phyloP scores from a whole-genome alignment of 2,329 filamentous ascomycete genomes.

The Venturia oleaginea region DNA sequence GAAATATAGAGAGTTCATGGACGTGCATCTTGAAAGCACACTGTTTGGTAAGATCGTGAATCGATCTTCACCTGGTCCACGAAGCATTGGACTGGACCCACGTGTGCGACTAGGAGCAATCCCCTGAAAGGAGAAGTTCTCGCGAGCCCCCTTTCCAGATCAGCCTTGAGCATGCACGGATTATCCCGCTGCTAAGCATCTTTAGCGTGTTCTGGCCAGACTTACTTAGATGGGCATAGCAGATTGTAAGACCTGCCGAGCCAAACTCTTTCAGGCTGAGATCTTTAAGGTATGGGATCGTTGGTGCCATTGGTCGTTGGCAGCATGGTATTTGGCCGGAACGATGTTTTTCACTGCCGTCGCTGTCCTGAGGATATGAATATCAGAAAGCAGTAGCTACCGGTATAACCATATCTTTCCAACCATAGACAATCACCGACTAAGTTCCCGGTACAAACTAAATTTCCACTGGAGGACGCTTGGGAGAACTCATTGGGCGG shows the following conservation, averaged over 20 bases:
- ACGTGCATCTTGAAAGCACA: neutral
- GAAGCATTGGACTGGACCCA: neutral
- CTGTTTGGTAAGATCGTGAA: neutral
- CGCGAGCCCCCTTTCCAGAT: neutral
- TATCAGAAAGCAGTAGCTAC: no score
- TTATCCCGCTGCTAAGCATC: neutral
- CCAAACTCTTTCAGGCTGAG: neutral
- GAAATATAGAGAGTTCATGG: neutral
- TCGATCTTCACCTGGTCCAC: neutral
- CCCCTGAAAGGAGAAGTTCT: neutral
- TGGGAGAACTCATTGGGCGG: neutral
- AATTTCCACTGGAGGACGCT: no score
- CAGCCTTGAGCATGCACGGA: neutral
- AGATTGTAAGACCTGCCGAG: neutral
- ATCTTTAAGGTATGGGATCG: neutral
- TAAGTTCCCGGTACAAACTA: no score
- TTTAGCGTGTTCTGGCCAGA: neutral
- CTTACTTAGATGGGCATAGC: neutral
- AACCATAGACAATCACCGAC: no score
- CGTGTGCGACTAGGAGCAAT: neutral
- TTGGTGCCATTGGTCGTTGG: neutral
- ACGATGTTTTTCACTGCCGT: no score
- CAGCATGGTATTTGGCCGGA: no score
- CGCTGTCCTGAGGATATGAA: no score
- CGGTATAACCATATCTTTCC: no score